Conservation (phyloP, 164 flowering plant species). For the Aristolochia californica region DNA sequence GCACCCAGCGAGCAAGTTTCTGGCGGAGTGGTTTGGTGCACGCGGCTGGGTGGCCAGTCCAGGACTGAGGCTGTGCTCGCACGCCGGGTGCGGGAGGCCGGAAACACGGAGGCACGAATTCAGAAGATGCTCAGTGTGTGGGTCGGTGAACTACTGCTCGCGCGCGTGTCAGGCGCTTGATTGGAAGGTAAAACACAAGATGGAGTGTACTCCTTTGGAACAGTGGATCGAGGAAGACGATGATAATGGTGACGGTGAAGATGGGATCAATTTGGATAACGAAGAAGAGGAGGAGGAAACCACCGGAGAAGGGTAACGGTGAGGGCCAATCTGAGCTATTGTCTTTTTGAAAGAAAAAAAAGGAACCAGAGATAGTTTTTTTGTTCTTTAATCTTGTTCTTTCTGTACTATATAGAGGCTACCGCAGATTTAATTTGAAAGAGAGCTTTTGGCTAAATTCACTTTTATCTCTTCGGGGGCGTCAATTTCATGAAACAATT, state of each 20-base stretch:
- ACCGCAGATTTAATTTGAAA: neutral
- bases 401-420: conserved; percentile 1
- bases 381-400: neutral
- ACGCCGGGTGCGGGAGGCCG: conserved; percentile 73
- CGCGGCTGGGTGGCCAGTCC: conserved; percentile 24
- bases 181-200: conserved; percentile 80
- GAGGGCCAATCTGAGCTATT: neutral
- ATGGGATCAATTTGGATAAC: conserved; percentile 3
- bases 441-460: neutral
- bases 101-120: conserved; percentile 83
- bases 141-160: conserved; percentile 80
- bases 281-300: conserved; percentile 22
- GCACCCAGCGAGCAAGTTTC: conserved; percentile 66
- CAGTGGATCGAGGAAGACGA: conserved; percentile 39
- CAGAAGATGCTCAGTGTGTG: conserved; percentile 85
- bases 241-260: conserved; percentile 19
- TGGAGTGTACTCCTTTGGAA: conserved; percentile 54
- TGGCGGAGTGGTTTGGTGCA: conserved; percentile 61
- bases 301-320: conserved; percentile 10
- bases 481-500: no score
- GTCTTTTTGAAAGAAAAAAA: neutral
- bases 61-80: conserved; percentile 67
- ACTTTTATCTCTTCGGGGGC: no score
- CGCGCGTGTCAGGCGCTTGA: conserved; percentile 95
- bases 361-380: neutral